phyloP scores from a whole-genome alignment of 2,329 filamentous ascomycete genomes.

The Sphaerulina vaccinii region DNA sequence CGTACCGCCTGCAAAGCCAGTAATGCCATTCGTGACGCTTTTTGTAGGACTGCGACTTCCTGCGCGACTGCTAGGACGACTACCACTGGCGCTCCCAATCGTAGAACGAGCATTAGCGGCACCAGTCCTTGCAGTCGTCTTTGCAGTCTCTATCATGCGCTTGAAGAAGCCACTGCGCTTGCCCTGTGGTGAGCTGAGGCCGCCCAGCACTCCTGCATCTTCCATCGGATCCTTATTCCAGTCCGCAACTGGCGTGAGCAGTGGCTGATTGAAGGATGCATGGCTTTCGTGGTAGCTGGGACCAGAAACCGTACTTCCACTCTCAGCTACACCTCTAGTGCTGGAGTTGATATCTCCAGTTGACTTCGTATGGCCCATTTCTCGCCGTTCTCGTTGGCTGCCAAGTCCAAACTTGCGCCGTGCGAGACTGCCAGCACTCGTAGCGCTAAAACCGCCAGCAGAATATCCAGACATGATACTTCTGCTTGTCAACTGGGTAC shows the following conservation, averaged over 20 bases:
- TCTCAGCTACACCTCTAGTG: constrained; percentile 51
- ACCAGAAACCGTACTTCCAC: constrained; percentile 46
- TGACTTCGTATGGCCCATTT: constrained; percentile 27
- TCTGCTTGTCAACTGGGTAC: constrained; percentile 74
- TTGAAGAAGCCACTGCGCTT: constrained; percentile 87
- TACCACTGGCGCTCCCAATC: constrained; percentile 61
- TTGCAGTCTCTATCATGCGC: constrained; percentile 90
- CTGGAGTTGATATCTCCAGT: constrained; percentile 32
- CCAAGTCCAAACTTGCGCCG: constrained; percentile 62
- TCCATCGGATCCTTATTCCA: constrained; percentile 62
- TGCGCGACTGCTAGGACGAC: constrained; percentile 35
- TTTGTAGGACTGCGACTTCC: constrained; percentile 50
- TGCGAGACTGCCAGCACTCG: constrained; percentile 89
- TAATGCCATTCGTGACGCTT: constrained; percentile 48
- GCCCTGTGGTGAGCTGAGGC: constrained; percentile 72
- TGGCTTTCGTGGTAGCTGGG: constrained; percentile 82
- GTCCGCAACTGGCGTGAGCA: constrained; percentile 65
- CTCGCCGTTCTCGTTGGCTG: constrained; percentile 37
- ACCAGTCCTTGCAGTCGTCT: constrained; percentile 69
- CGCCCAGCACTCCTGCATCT: constrained; percentile 69
- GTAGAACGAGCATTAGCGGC: constrained; percentile 86
- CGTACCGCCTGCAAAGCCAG: constrained; percentile 55
- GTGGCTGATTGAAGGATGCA: constrained; percentile 54
- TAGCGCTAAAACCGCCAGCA: constrained; percentile 86
- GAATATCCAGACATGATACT: constrained; percentile 94